A percentile compares a stretch with the other conserved stretches of the same genome.
Evolutionary conservation across 75 land plant genomes (phyloP).

Genomic region (Cupressus sempervirens): DNA sequence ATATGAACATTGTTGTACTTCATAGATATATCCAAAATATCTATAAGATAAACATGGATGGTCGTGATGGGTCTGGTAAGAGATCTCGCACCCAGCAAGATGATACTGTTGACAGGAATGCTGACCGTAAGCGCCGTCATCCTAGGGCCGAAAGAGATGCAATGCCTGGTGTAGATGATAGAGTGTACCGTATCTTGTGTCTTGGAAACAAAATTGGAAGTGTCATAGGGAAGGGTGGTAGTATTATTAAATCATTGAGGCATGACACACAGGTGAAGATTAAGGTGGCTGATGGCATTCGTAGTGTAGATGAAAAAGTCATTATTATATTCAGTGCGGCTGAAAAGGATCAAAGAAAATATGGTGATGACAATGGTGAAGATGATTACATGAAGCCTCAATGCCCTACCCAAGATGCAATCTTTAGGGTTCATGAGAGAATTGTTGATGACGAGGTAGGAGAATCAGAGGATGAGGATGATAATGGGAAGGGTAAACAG

Average conservation of each 20-base stretch:
- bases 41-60: not conserved
- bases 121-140: constrained; percentile 25
- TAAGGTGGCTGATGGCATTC: constrained; percentile 64
- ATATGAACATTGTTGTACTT: not conserved
- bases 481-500: constrained; percentile 26
- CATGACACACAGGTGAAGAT: constrained; percentile 76
- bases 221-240: constrained; percentile 83
- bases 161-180: constrained; percentile 30
- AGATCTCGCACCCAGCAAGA: constrained; percentile 23
- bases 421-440: constrained; percentile 55
- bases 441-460: constrained; percentile 40
- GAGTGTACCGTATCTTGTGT: constrained; percentile 72
- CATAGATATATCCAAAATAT: not conserved
- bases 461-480: constrained; percentile 10
- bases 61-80: constrained; percentile 22
- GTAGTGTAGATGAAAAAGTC: constrained; percentile 76
- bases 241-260: constrained; percentile 58
- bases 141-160: constrained; percentile 15
- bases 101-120: constrained; percentile 10
- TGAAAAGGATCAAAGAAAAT: constrained; percentile 8
- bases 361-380: constrained; percentile 16
- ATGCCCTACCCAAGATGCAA: constrained; percentile 74
- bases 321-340: constrained; percentile 45
- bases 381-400: constrained; percentile 18
- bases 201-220: constrained; percentile 58